Conservation (phyloP, 129 eudicot species). For the Rutidosis leptorrhynchoides region DNA sequence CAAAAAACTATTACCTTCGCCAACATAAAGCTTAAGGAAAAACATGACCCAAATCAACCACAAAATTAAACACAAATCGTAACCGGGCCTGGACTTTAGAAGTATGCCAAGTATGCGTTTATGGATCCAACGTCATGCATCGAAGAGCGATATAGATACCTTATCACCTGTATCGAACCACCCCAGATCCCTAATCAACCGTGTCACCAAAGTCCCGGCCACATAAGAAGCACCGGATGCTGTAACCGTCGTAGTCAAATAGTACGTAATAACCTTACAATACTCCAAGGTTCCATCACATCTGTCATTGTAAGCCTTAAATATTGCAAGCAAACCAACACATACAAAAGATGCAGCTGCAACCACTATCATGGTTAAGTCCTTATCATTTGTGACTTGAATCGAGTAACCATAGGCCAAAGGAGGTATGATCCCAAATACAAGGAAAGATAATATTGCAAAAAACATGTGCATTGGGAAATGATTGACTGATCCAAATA, state of each 20-base stretch:
- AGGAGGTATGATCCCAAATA: constrained; percentile 54
- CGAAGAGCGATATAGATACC: neutral
- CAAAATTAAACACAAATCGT: too few relatives aligned
- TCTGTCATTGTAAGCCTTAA: constrained; percentile 37
- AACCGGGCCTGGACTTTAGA: too few relatives aligned
- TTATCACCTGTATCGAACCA: constrained; percentile 34
- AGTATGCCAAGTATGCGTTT: constrained; percentile 25
- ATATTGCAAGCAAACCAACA: constrained; percentile 42
- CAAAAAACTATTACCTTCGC: too few relatives aligned
- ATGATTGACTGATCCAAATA: constrained; percentile 45
- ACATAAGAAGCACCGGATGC: constrained; percentile 57
- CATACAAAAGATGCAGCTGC: constrained; percentile 52
- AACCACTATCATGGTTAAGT: constrained; percentile 45
- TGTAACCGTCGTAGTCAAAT: constrained; percentile 30
- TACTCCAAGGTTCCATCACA: constrained; percentile 25
- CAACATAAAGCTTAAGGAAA: too few relatives aligned
- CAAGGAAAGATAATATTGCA: constrained; percentile 52
- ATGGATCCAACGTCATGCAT: constrained; percentile 11
- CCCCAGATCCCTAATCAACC: constrained; percentile 41
- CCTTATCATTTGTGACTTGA: constrained; percentile 37
- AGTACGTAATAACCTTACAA: constrained; percentile 45
- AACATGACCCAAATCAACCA: too few relatives aligned
- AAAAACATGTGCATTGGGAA: constrained; percentile 50
- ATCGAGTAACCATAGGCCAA: constrained; percentile 57
- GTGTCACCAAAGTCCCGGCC: constrained; percentile 42